Evolutionary conservation across 352 stramenopile species (phyloP), one percentile per base, ranked within the genome.

Genomic region (Globisporangium abappressorium): DNA sequence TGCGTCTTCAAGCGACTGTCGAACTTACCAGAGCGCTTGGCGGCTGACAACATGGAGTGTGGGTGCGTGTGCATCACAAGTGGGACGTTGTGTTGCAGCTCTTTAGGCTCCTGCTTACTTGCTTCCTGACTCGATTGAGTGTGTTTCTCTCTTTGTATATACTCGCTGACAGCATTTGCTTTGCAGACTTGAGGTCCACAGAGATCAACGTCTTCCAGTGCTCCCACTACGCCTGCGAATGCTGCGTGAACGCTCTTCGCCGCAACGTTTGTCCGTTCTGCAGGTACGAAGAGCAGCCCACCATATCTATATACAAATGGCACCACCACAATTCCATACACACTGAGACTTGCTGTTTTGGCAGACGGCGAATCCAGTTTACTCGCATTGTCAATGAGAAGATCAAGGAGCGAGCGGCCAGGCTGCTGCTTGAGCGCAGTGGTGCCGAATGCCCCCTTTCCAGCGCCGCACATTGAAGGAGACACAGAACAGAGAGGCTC

Each of bases 191-290:
- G 33, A 36, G 53, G 7, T 14, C 55, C 5, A 47, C 68, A 9
- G 62, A 59, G 15, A 57, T 79, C 20, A 72, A 71, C 62, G 51
- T 79, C 15, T 47, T 79, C 28, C 75, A 79, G 64, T 76, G 73
- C 9, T 64, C 61, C 20, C 73, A 76, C 54, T 79, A 76, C 51
- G 66, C 76, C 33, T 79, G 73, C 56, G 66, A 51, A 12, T 43
- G 62, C 18, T 79, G 73, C 54, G 58, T 79, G 22, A 59, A 26
- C n/a, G 59, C 70, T 30, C 41, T 79, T 20, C 38, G 56, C 24
- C 70, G 64, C 55, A 64, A 53, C 65, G 60, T 71, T 59, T 79
- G 73, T 46, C 73, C 70, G 38, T 79, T 68, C 51, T 78, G 72
- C 26, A 57, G 53, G 53, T 57, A 36, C 49, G 15, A 5, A 12